Conservation (phyloP, 495 filamentous ascomycete genomes). For the Eremomyces bilateralis region DNA sequence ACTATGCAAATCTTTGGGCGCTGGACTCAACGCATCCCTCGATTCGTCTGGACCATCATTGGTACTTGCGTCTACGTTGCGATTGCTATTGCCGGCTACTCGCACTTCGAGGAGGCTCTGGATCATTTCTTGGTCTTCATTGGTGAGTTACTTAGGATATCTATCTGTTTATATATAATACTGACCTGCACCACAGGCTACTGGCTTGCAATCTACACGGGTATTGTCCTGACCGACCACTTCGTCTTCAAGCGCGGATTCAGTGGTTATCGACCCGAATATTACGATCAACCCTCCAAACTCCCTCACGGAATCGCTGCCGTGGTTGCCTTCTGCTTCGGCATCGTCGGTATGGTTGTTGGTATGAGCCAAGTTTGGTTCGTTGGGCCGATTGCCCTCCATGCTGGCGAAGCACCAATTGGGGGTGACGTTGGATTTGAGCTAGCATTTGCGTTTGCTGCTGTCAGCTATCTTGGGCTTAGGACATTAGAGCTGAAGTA, state of each 20-base stretch:
- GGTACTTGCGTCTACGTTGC: slow-evolving; percentile 49
- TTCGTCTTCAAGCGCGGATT: slow-evolving; percentile 52
- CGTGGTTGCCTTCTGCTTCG: slow-evolving; percentile 40
- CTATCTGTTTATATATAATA: neutral
- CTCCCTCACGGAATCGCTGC: slow-evolving; percentile 58
- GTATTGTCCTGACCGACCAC: slow-evolving; percentile 50
- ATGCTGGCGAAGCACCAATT: slow-evolving; percentile 30
- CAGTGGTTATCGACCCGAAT: slow-evolving; percentile 34
- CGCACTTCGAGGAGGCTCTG: slow-evolving; percentile 45
- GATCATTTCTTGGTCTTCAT: slow-evolving; percentile 65
- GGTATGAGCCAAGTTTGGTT: slow-evolving; percentile 67
- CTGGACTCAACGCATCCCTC: slow-evolving; percentile 44
- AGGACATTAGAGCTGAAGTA: slow-evolving; percentile 31
- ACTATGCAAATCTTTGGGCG: slow-evolving; percentile 50
- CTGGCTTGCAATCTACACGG: slow-evolving; percentile 70
- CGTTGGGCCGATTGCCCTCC: slow-evolving; percentile 44
- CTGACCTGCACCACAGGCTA: slow-evolving; percentile 25
- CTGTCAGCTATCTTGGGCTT: slow-evolving; percentile 24
- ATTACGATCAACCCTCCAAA: slow-evolving; percentile 34
- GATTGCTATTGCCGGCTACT: slow-evolving; percentile 59
- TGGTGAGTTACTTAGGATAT: slow-evolving; percentile 14
- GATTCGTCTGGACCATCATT: slow-evolving; percentile 55
- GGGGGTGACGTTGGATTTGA: slow-evolving; percentile 65
- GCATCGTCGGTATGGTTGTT: slow-evolving; percentile 47
- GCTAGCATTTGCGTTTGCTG: slow-evolving; percentile 36